Conservation (phyloP, 495 filamentous ascomycete species). For the Cladorrhinum samala region DNA sequence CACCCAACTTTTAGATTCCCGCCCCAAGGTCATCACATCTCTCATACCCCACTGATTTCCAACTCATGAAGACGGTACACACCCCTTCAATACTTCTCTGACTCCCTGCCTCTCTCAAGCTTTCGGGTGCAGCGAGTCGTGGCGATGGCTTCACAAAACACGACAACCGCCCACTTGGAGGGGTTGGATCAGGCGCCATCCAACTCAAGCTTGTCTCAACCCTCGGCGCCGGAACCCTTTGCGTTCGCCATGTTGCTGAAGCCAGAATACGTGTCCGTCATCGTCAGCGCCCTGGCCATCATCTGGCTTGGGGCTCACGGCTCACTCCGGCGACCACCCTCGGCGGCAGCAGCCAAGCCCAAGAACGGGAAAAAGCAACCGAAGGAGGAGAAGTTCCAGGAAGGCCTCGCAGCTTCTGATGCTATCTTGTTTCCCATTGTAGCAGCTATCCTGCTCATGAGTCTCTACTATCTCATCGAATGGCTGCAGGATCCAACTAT, state of each 20-base stretch:
- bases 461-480: conserved; percentile 84
- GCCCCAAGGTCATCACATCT: too few relatives aligned
- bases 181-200: neutral
- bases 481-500: conserved; percentile 76
- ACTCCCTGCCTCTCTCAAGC: too few relatives aligned
- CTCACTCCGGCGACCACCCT: conserved; percentile 65
- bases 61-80: neutral
- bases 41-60: too few relatives aligned
- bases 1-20: too few relatives aligned
- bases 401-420: conserved; percentile 73
- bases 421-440: conserved; percentile 82
- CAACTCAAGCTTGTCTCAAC: neutral
- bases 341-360: conserved; percentile 57
- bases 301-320: conserved; percentile 44
- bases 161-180: conserved; percentile 2
- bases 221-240: neutral
- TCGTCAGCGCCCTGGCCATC: conserved; percentile 36
- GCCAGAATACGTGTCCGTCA: conserved; percentile 32
- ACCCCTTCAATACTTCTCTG: too few relatives aligned
- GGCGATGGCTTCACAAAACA: conserved; percentile 15
- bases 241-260: conserved; percentile 45
- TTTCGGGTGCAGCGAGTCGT: too few relatives aligned
- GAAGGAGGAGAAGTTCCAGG: conserved; percentile 61
- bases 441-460: conserved; percentile 65
- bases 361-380: conserved; percentile 39